Conservation (phyloP, 495 filamentous ascomycete genomes). For the Aspergillus avenaceus region DNA sequence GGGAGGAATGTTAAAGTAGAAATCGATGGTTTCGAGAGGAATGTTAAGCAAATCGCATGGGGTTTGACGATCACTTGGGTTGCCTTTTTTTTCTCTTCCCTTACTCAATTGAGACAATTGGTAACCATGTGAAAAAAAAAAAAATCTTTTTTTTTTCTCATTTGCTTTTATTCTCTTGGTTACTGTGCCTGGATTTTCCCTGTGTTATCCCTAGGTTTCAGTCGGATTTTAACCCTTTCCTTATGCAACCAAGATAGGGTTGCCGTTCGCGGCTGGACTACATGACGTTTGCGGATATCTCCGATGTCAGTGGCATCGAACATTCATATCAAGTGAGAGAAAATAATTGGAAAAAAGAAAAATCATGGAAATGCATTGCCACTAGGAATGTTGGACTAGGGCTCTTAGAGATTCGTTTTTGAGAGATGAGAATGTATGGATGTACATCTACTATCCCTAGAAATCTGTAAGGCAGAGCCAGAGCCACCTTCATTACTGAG, state of each 20-base stretch:
- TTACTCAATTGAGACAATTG: neutral
- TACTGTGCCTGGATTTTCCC: no score
- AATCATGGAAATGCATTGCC: neutral
- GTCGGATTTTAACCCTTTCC: neutral
- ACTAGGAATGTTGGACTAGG: neutral
- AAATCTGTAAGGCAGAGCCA: neutral
- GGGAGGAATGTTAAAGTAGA: constrained; percentile 12
- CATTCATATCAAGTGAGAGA: neutral
- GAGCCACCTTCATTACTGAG: neutral
- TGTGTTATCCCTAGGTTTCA: neutral
- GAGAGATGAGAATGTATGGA: neutral
- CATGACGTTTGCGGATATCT: constrained; percentile 14
- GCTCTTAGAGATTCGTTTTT: neutral
- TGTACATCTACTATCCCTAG: neutral
- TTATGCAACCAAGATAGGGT: neutral
- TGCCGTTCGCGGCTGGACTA: constrained; percentile 6
- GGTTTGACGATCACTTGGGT: neutral
- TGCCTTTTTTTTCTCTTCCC: neutral
- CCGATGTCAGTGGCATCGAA: neutral
- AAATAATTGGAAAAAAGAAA: neutral
- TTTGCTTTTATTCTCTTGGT: neutral
- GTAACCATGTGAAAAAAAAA: neutral
- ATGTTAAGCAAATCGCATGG: constrained; percentile 17
- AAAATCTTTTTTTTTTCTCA: neutral
- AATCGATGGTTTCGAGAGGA: constrained; percentile 15